phyloP scores from a whole-genome alignment of 495 filamentous ascomycete genomes.

The Sordaria brevicollis region DNA sequence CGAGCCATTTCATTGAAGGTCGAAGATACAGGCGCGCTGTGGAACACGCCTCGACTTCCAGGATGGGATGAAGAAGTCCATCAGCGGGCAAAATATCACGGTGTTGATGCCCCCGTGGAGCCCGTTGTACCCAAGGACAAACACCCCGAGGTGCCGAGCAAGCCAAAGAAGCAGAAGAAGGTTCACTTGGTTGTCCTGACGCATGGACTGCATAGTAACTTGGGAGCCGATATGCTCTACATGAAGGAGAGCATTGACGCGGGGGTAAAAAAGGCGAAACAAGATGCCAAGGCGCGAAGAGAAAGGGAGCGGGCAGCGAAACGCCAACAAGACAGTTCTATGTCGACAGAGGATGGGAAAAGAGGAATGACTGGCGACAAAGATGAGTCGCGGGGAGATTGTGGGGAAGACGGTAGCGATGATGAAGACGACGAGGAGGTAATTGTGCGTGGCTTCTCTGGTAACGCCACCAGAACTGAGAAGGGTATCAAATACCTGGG shows the following conservation, averaged over 20 bases:
- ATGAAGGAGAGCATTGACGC: slow-evolving; percentile 94
- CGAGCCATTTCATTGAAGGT: slow-evolving; percentile 62
- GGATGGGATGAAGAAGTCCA: slow-evolving; percentile 39
- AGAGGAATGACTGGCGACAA: background rate
- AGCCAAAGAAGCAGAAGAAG: slow-evolving; percentile 47
- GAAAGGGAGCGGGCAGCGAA: slow-evolving; percentile 30
- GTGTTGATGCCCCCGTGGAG: slow-evolving; percentile 13
- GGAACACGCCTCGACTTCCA: slow-evolving; percentile 81
- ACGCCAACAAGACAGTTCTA: slow-evolving; percentile 20
- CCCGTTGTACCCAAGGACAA: background rate
- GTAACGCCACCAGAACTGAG: slow-evolving; percentile 85
- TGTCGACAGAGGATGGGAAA: slow-evolving; percentile 38
- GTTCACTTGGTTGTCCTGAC: slow-evolving; percentile 88
- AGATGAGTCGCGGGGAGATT: background rate
- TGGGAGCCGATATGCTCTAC: slow-evolving; percentile 95
- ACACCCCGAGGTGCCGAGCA: slow-evolving; percentile 4
- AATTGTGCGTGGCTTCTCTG: slow-evolving; percentile 86
- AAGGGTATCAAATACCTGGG: slow-evolving; percentile 93
- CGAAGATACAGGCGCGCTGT: slow-evolving; percentile 80
- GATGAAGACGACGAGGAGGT: slow-evolving; percentile 72
- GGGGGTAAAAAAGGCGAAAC: slow-evolving; percentile 56
- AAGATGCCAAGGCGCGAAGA: slow-evolving; percentile 47
- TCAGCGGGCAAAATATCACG: slow-evolving; percentile 19
- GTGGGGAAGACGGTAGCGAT: slow-evolving; percentile 33
- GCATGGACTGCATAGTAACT: slow-evolving; percentile 91